Conservation (phyloP, 768 basidiomycete species). For the Termitomyces sp. region DNA sequence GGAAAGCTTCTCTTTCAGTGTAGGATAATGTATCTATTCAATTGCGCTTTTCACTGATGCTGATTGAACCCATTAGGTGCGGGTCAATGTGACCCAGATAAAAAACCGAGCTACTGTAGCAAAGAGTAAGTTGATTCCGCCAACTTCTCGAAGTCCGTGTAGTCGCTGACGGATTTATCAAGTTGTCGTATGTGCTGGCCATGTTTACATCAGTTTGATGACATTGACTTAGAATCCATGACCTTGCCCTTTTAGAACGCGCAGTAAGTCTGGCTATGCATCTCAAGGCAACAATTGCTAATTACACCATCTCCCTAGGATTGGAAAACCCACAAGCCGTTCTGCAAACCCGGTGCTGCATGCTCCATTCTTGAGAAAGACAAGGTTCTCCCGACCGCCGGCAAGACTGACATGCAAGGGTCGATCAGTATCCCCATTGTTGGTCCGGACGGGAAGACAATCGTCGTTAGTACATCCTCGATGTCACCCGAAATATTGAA, state of each 20-base stretch:
- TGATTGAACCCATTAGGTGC: constrained; percentile 12
- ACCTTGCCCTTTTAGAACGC: constrained; percentile 5
- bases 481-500: constrained; percentile 23
- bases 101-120: constrained; percentile 27
- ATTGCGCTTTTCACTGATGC: neutral
- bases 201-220: neutral
- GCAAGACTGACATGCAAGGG: constrained; percentile 2
- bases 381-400: neutral
- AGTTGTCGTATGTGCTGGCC: constrained; percentile 4
- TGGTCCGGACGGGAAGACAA: constrained; percentile 17
- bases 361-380: constrained; percentile 25
- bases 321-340: constrained; percentile 32
- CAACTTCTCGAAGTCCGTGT: neutral
- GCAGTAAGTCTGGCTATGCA: constrained; percentile 1
- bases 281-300: neutral
- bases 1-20: constrained; percentile 20
- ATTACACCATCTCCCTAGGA: constrained; percentile 11
- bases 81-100: constrained; percentile 24
- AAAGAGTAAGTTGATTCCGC: constrained; percentile 17
- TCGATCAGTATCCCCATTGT: constrained; percentile 21
- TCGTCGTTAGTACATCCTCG: constrained; percentile 21
- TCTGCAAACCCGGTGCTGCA: constrained; percentile 23
- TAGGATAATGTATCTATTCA: constrained; percentile 6
- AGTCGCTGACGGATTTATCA: neutral
- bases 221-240: neutral